Evolutionary conservation across 306 rosid species (phyloP).

Genomic region (Acacia crassicarpa): DNA sequence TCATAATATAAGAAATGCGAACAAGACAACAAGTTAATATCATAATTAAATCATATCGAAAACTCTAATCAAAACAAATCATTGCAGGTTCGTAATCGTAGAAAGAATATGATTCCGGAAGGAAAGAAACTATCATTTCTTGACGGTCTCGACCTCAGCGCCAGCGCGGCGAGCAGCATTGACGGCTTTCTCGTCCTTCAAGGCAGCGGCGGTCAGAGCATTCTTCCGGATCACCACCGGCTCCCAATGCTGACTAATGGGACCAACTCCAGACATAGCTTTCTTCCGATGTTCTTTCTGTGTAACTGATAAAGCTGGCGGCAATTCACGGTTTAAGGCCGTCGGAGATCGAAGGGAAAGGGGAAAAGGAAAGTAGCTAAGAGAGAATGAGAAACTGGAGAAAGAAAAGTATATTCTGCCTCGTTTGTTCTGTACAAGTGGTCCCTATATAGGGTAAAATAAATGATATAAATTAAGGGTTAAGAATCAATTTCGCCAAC

Average conservation of each 20-base stretch:
- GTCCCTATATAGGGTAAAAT: too few relatives aligned
- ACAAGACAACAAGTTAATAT: neutral
- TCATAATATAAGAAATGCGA: neutral
- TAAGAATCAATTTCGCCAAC: too few relatives aligned
- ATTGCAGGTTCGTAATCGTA: neutral
- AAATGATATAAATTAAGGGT: too few relatives aligned
- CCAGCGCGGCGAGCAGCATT: conserved; percentile 93
- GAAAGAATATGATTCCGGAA: neutral
- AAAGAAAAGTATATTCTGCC: too few relatives aligned
- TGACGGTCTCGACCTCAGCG: conserved; percentile 78
- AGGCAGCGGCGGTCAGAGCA: conserved; percentile 84
- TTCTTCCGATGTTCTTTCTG: neutral
- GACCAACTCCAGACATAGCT: conserved; percentile 57
- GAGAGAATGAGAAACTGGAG: too few relatives aligned
- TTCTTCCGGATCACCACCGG: conserved; percentile 86
- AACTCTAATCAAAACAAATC: neutral
- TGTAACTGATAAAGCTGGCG: too few relatives aligned
- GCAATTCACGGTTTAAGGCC: too few relatives aligned
- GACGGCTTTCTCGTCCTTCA: conserved; percentile 91
- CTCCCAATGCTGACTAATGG: conserved; percentile 84
- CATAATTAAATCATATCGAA: neutral
- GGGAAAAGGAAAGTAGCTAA: too few relatives aligned
- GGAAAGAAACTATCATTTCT: conserved; percentile 45
- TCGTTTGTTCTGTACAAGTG: too few relatives aligned
- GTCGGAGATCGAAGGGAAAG: too few relatives aligned